These are phyloP conservation scores for Populus euphratica DNA, from an alignment of 345 rosid genomes.

Conservation along the genomic window DNA sequence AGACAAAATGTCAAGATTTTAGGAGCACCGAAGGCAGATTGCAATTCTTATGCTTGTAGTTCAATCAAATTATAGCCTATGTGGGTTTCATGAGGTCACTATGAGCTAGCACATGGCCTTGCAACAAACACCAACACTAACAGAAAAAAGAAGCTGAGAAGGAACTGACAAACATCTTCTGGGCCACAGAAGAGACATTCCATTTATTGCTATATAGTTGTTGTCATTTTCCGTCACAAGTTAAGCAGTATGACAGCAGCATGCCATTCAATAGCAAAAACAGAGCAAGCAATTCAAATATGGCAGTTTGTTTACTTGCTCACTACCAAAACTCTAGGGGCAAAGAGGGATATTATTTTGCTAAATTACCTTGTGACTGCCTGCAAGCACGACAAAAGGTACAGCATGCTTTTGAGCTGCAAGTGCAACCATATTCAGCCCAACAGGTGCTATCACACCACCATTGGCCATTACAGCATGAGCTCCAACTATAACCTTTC, in stretches of 20 bases:
- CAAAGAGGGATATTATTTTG: neutral
- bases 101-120: neutral
- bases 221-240: neutral
- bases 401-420: constrained; percentile 97
- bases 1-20: neutral
- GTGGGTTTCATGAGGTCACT: neutral
- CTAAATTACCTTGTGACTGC: constrained; percentile 84
- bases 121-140: neutral
- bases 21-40: neutral
- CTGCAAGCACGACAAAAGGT: constrained; percentile 96
- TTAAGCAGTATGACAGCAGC: neutral
- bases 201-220: neutral
- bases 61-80: neutral
- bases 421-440: constrained; percentile 95
- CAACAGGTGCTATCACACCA: constrained; percentile 95
- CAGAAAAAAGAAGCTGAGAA: neutral
- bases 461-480: constrained; percentile 99
- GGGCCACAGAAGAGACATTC: neutral
- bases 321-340: constrained; percentile 2
- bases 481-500: constrained; percentile 95
- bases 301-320: constrained; percentile 2
- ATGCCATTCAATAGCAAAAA: constrained; percentile 8
- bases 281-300: neutral
- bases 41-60: neutral
- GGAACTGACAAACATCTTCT: neutral